Percentiles rank a stretch among this genome's conserved stretches.
Evolutionary conservation across 352 stramenopile genomes (phyloP).

Genomic region (Elongisporangium anandrum): DNA sequence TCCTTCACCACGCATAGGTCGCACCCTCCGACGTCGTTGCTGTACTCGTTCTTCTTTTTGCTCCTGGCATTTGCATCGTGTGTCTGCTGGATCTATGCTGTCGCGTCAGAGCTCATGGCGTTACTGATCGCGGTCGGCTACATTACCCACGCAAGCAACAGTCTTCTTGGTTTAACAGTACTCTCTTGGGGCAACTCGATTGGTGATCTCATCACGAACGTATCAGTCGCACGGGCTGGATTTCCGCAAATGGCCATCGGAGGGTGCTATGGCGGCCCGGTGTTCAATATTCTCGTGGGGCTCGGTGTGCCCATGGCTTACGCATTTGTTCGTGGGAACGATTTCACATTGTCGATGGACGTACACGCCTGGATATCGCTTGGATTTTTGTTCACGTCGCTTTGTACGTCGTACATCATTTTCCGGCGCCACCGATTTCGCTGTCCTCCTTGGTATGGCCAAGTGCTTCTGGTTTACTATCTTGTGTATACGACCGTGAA

Average conservation of each 20-base stretch:
- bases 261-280: slow-evolving; percentile 75
- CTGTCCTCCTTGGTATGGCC: slow-evolving; percentile 70
- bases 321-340: slow-evolving; percentile 40
- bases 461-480: slow-evolving; percentile 66
- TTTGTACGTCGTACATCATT: slow-evolving; percentile 45
- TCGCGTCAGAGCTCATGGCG: slow-evolving; percentile 85
- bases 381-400: slow-evolving; percentile 57
- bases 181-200: slow-evolving; percentile 85
- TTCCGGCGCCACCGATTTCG: slow-evolving; percentile 48
- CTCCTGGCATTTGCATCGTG: slow-evolving; percentile 74
- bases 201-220: slow-evolving; percentile 78
- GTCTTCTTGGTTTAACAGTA: slow-evolving; percentile 71
- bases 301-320: slow-evolving; percentile 70
- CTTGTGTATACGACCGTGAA: slow-evolving; percentile 70
- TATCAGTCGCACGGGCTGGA: slow-evolving; percentile 72
- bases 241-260: slow-evolving; percentile 86
- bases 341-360: slow-evolving; percentile 46
- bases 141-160: slow-evolving; percentile 76
- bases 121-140: slow-evolving; percentile 69
- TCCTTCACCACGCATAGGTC: slow-evolving; percentile 66
- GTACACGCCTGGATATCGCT: slow-evolving; percentile 70
- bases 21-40: slow-evolving; percentile 41
- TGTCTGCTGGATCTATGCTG: slow-evolving; percentile 90
- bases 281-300: slow-evolving; percentile 82
- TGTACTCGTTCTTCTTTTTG: slow-evolving; percentile 52